Conservation (phyloP, 2,329 filamentous ascomycete species). For the Fusarium miscanthi region DNA sequence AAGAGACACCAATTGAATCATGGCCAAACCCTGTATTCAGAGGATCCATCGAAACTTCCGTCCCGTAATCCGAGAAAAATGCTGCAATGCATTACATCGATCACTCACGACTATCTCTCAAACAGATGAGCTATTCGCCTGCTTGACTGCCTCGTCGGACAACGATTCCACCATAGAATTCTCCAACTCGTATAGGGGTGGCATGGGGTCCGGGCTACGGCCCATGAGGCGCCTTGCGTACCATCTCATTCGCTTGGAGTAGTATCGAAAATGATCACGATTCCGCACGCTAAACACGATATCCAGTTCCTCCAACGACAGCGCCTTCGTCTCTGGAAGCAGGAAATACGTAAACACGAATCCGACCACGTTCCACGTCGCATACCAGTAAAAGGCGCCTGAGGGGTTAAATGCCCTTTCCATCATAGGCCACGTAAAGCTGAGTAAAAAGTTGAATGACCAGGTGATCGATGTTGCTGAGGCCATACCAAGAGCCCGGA, state of each 20-base stretch:
- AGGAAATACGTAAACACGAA: slow-evolving; percentile 61
- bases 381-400: slow-evolving; percentile 51
- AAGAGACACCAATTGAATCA: background rate
- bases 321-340: slow-evolving; percentile 62
- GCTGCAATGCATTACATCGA: background rate
- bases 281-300: slow-evolving; percentile 59
- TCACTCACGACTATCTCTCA: background rate
- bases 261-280: slow-evolving; percentile 55
- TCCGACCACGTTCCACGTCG: slow-evolving; percentile 48
- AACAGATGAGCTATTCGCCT: background rate
- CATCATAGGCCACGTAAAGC: slow-evolving; percentile 50
- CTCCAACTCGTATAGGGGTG: background rate
- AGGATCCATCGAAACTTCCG: background rate
- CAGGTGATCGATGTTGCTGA: slow-evolving; percentile 53
- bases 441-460: slow-evolving; percentile 48
- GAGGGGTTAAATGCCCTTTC: slow-evolving; percentile 42
- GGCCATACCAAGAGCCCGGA: slow-evolving; percentile 52
- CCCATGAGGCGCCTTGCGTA: slow-evolving; percentile 9
- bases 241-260: slow-evolving; percentile 39
- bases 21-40: background rate
- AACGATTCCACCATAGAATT: background rate
- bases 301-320: slow-evolving; percentile 62
- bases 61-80: background rate
- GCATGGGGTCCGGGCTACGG: background rate
- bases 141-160: background rate